Conservation (phyloP, 1,284 basidiomycete species). For the Anthracocystis panici-leucophaei region DNA sequence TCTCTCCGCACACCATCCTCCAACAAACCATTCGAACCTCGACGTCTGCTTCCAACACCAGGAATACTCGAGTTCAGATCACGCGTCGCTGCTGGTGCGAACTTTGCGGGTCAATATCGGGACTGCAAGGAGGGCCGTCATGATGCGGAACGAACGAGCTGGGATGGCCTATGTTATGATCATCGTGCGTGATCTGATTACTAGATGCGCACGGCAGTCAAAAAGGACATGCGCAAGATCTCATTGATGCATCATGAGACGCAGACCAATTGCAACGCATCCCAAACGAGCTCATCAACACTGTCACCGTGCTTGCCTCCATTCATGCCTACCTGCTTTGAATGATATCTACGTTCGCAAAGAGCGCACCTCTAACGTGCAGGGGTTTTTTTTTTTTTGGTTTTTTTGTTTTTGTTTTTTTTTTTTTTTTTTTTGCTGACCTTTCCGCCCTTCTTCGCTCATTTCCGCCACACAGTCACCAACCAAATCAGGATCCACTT, state of each 20-base stretch:
- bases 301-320: not conserved
- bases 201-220: too few relatives aligned
- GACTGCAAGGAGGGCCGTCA: not conserved
- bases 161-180: too few relatives aligned
- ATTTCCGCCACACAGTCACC: slow-evolving; percentile 13
- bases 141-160: not conserved
- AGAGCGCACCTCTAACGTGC: not conserved
- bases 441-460: not conserved
- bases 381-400: too few relatives aligned
- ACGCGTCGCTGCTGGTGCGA: not conserved
- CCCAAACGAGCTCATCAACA: not conserved
- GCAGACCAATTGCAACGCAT: not conserved
- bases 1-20: not conserved
- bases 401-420: too few relatives aligned
- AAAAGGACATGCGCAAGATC: too few relatives aligned
- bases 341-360: not conserved
- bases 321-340: not conserved
- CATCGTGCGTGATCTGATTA: too few relatives aligned
- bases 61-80: not conserved
- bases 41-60: not conserved
- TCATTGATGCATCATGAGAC: too few relatives aligned
- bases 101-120: not conserved
- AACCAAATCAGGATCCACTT: slow-evolving; percentile 23
- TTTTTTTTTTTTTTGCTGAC: slow-evolving; percentile 13
- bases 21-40: not conserved